Evolutionary conservation across 169 alveolate species (phyloP), one percentile per base, ranked within the genome.

Genomic region (Blepharisma undulans): DNA sequence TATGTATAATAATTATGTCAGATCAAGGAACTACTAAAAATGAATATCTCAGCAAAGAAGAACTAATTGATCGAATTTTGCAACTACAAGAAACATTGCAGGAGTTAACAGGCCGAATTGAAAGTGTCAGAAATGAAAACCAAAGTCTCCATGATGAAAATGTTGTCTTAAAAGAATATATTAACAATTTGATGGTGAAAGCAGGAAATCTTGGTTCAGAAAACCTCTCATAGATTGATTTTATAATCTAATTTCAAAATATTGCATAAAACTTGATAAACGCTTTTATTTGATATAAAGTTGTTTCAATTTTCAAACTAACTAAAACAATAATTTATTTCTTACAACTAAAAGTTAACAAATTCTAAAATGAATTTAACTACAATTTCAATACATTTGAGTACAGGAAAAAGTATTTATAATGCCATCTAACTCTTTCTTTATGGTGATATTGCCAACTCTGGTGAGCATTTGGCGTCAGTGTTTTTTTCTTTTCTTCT

Each of bases 131-230:
- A n/a, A 76, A 32, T n/a, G 85, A 88, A 48, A 88, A 88, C 87
- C 48, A 88, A 32, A 88, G 79, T 21, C 33, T 88, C n/a, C 29
- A 88, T 18, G 92, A 88, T 48, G 92, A 88, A 76, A 88, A 88
- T 33, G 59, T 33, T 18, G 48, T 88, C 29, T 76, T 88, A 61
- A 88, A 88, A 61, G 92, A 88, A 72, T 88, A 88, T 18, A 72
- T 88, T 16, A 61, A 88, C 33, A 88, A 88, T 72, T 25, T 88
- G 29, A 88, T 88, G 92, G 30, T n/a, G 12, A 86, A 86, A 72
- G 84, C 91, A 66, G 91, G 91, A 19, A 86, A 72, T 86, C 32
- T 86, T 22, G 36, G 76, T 30, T 60, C 89, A 34, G 89, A 82
- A 22, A 25, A 27, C 27, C 60, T 82, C 33, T 82, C 89, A 60